phyloP scores from a whole-genome alignment of 176 grass and related monocot genomes.

The Oryza nivara region DNA sequence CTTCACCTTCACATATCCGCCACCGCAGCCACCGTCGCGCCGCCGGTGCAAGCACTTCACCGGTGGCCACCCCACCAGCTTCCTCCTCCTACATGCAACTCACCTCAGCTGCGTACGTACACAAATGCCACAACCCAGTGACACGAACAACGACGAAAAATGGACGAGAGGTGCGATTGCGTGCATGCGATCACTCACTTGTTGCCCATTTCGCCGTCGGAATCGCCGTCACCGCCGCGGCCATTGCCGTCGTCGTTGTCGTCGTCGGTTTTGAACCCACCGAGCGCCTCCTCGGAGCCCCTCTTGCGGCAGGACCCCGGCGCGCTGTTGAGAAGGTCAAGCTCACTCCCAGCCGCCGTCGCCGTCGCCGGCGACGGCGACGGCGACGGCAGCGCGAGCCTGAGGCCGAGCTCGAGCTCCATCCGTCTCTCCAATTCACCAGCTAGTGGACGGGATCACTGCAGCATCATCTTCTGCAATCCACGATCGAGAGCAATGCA shows the following conservation, averaged over 20 bases:
- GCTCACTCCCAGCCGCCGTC: not conserved
- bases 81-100: slow-evolving; percentile 37
- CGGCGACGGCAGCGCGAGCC: slow-evolving; percentile 45
- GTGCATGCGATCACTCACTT: slow-evolving; percentile 35
- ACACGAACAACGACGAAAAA: not conserved
- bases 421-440: not conserved
- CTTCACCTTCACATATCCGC: slow-evolving; percentile 72
- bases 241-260: not conserved
- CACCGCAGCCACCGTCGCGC: not conserved
- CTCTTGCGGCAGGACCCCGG: slow-evolving; percentile 43
- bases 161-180: not conserved
- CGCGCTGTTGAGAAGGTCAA: not conserved
- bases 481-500: not conserved
- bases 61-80: slow-evolving; percentile 81
- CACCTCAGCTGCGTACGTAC: not conserved
- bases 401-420: slow-evolving; percentile 65
- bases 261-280: not conserved
- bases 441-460: not conserved
- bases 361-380: slow-evolving; percentile 29
- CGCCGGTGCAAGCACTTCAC: slow-evolving; percentile 50
- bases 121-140: not conserved
- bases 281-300: slow-evolving; percentile 23
- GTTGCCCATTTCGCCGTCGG: not conserved
- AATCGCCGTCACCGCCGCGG: not conserved
- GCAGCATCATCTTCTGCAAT: too few relatives aligned